Conservation (phyloP, 371 early-diverging fungal genomes). For the Mortierella sp. region DNA sequence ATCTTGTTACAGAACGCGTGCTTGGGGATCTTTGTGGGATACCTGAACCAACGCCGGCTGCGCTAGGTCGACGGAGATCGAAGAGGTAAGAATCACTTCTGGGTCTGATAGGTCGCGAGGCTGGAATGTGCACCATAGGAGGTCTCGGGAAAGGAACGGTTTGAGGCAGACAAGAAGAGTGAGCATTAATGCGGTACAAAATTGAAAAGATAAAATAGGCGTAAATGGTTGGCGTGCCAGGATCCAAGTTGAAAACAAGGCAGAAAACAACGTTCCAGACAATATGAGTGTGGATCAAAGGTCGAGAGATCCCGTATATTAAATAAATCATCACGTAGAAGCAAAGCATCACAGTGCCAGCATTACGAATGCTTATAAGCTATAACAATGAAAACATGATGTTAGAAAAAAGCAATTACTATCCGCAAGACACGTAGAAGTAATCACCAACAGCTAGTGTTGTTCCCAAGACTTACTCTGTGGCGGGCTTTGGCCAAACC, state of each 20-base stretch:
- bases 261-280: slow-evolving; percentile 52
- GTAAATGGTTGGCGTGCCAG: slow-evolving; percentile 53
- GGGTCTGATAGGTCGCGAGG: slow-evolving; percentile 26
- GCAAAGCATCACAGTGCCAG: slow-evolving; percentile 43
- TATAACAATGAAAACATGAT: neutral
- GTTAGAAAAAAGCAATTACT: neutral
- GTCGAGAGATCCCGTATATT: slow-evolving; percentile 44
- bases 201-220: slow-evolving; percentile 54
- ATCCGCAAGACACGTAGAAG: neutral
- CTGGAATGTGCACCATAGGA: slow-evolving; percentile 25
- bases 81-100: slow-evolving; percentile 41
- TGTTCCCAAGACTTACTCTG: slow-evolving; percentile 24
- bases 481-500: slow-evolving; percentile 45
- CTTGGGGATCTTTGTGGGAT: slow-evolving; percentile 7
- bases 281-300: slow-evolving; percentile 43
- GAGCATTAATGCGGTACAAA: slow-evolving; percentile 34
- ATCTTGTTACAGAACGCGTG: slow-evolving; percentile 1
- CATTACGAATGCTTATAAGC: slow-evolving; percentile 55
- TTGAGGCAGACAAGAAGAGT: slow-evolving; percentile 26
- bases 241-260: slow-evolving; percentile 50
- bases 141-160: slow-evolving; percentile 32
- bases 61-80: slow-evolving; percentile 23
- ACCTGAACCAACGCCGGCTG: slow-evolving; percentile 1
- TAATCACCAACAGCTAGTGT: neutral
- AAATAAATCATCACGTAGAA: slow-evolving; percentile 47